A percentile compares a stretch with the other conserved stretches of the same genome.
These are phyloP conservation scores for Tetrastigma voinierianum DNA, from an alignment of 164 flowering plant genomes.

Conservation along the genomic window DNA sequence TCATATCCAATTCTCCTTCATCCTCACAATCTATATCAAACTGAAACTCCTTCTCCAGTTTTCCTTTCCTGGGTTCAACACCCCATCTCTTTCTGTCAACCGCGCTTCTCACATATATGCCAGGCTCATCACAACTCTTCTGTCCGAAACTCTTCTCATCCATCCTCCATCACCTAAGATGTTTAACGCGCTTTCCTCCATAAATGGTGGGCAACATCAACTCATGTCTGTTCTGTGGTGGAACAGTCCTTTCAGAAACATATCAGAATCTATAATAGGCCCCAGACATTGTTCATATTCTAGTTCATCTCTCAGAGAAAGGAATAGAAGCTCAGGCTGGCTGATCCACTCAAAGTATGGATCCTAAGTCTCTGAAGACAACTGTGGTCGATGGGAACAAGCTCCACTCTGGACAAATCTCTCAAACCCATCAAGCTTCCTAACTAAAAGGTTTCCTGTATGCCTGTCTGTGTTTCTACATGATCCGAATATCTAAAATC, in stretches of 20 bases:
- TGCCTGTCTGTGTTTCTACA: constrained; percentile 70
- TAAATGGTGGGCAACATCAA: constrained; percentile 67
- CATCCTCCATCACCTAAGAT: no score
- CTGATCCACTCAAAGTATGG: constrained; percentile 79
- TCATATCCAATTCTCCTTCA: constrained; percentile 9
- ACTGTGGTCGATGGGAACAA: constrained; percentile 73
- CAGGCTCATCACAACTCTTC: constrained; percentile 67
- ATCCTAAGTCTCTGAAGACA: constrained; percentile 69
- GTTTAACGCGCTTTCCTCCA: no score
- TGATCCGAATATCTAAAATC: constrained; percentile 58
- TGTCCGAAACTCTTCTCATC: constrained; percentile 61
- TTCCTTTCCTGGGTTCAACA: constrained; percentile 10
- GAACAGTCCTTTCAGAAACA: constrained; percentile 67
- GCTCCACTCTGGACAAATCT: constrained; percentile 58
- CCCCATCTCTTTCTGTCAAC: constrained; percentile 23
- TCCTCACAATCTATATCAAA: constrained; percentile 52
- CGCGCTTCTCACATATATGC: constrained; percentile 50
- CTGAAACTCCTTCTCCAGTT: constrained; percentile 29
- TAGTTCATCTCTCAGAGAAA: constrained; percentile 66
- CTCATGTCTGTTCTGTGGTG: no score
- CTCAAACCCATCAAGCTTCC: constrained; percentile 50
- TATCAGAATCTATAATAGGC: constrained; percentile 52
- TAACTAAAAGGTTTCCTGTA: constrained; percentile 66
- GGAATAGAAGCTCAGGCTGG: constrained; percentile 78
- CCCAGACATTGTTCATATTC: constrained; percentile 60